Evolutionary conservation across 2,329 filamentous ascomycete genomes (phyloP).

Genomic region (Grosmannia penicillata): DNA sequence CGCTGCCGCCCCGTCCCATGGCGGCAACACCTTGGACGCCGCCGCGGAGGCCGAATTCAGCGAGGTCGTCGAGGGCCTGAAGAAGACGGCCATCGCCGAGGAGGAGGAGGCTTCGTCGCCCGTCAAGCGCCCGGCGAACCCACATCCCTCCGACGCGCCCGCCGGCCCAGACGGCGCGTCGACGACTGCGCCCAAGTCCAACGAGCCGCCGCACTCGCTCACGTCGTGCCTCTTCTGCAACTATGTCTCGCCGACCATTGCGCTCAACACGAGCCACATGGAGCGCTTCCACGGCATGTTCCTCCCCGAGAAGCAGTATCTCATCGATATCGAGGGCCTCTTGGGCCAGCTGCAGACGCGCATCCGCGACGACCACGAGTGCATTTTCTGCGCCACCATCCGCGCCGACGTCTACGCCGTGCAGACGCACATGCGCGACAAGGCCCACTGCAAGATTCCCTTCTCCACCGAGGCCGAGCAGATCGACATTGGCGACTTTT

Average conservation of each 20-base stretch:
- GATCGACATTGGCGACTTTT: slow-evolving; percentile 88
- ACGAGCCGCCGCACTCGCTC: slow-evolving; percentile 26
- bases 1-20: slow-evolving; percentile 21
- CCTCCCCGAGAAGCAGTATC: slow-evolving; percentile 74
- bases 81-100: slow-evolving; percentile 39
- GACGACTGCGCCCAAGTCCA: slow-evolving; percentile 15
- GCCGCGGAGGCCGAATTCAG: slow-evolving; percentile 63
- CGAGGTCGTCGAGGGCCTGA: slow-evolving; percentile 62
- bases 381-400: slow-evolving; percentile 73
- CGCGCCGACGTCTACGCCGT: slow-evolving; percentile 66
- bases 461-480: slow-evolving; percentile 82
- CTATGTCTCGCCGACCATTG: slow-evolving; percentile 58
- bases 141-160: slow-evolving; percentile 24
- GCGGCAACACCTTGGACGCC: slow-evolving; percentile 33
- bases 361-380: slow-evolving; percentile 67
- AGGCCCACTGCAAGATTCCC: slow-evolving; percentile 91
- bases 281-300: slow-evolving; percentile 88
- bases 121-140: slow-evolving; percentile 39
- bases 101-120: slow-evolving; percentile 33
- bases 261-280: slow-evolving; percentile 81
- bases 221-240: slow-evolving; percentile 81
- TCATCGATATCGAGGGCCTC: slow-evolving; percentile 71
- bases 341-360: slow-evolving; percentile 66
- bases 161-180: too few relatives aligned
- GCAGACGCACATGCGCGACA: slow-evolving; percentile 95